Conservation (phyloP, 768 basidiomycete genomes). For the Suillus brevipes region DNA sequence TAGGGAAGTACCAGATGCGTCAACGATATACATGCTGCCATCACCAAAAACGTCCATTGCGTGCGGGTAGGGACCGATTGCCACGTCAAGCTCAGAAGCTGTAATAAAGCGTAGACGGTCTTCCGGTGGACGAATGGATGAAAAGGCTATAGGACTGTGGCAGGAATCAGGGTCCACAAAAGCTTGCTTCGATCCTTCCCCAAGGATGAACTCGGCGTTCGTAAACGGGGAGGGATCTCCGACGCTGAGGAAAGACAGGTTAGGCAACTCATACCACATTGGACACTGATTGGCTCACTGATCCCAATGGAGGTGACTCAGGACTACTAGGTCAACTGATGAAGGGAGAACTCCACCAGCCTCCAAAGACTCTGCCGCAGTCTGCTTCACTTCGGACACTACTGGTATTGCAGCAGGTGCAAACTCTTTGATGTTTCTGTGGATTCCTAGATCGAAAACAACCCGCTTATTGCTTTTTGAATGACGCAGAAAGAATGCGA, state of each 20-base stretch:
- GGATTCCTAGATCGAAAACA: constrained; percentile 60
- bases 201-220: constrained; percentile 45
- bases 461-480: constrained; percentile 39
- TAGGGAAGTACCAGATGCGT: constrained; percentile 38
- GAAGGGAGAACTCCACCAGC: constrained; percentile 45
- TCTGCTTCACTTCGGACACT: constrained; percentile 25
- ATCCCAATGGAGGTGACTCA: constrained; percentile 56
- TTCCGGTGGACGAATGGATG: constrained; percentile 34
- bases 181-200: constrained; percentile 34
- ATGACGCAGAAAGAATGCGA: constrained; percentile 55
- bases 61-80: constrained; percentile 48
- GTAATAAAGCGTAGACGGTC: constrained; percentile 37
- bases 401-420: constrained; percentile 29
- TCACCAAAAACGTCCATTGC: constrained; percentile 54
- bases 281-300: constrained; percentile 38
- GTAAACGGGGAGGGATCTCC: constrained; percentile 46
- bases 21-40: constrained; percentile 54
- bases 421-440: constrained; percentile 45
- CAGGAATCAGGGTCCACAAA: constrained; percentile 39
- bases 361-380: constrained; percentile 43
- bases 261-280: constrained; percentile 43
- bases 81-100: constrained; percentile 30
- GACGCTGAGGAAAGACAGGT: constrained; percentile 42
- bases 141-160: constrained; percentile 33
- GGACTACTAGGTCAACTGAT: constrained; percentile 43